Evolutionary conservation across 2,329 filamentous ascomycete species (phyloP).

Genomic region (Ceratocystis diversiconidia): DNA sequence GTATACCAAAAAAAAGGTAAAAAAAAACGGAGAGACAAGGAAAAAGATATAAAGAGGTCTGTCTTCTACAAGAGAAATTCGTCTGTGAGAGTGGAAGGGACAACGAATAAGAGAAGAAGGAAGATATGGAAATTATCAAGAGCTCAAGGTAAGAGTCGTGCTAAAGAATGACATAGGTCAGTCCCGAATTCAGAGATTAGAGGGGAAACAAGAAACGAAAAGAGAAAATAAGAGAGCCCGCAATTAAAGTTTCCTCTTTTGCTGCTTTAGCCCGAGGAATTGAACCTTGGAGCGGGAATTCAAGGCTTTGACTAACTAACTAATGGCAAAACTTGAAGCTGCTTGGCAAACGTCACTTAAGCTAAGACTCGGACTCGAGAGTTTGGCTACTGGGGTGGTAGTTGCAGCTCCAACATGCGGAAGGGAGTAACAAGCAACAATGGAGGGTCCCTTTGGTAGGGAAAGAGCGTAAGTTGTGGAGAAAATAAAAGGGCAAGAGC

Average conservation of each 20-base stretch:
- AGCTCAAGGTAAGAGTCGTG: neutral
- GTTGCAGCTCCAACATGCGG: neutral
- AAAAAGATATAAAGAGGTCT: neutral
- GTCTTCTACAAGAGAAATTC: neutral
- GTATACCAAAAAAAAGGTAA: neutral
- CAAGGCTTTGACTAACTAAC: neutral
- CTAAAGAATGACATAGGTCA: slow-evolving; percentile 1
- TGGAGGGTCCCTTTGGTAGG: neutral
- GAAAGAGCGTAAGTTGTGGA: neutral
- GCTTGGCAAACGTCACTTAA: neutral
- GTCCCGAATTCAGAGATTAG: neutral
- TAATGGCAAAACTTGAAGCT: neutral
- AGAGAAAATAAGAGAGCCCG: neutral
- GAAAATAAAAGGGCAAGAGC: neutral
- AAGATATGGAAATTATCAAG: neutral
- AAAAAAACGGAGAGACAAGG: neutral
- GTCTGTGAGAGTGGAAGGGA: neutral
- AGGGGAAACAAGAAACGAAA: neutral
- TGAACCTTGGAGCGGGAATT: neutral
- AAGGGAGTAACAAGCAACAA: neutral
- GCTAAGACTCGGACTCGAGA: neutral
- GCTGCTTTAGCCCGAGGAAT: neutral
- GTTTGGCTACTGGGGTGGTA: neutral
- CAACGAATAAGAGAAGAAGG: neutral
- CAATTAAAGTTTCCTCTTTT: neutral